Conservation (phyloP, 148 eudicot genomes). For the Rhododendron henanense region DNA sequence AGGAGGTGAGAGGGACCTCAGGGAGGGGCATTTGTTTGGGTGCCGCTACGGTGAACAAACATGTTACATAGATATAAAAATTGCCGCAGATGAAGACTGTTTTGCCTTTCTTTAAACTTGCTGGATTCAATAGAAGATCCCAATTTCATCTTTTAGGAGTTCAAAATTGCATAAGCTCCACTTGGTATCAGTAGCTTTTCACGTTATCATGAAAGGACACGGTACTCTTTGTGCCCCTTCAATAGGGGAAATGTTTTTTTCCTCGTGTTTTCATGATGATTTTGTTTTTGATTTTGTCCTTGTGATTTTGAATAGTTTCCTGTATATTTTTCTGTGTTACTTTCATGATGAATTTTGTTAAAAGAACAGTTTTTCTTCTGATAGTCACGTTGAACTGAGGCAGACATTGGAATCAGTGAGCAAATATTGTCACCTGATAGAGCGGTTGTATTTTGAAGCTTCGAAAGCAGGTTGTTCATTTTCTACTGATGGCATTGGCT, state of each 20-base stretch:
- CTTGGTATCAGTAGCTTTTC: not conserved
- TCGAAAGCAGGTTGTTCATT: slow-evolving; percentile 41
- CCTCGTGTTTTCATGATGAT: not conserved
- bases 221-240: not conserved
- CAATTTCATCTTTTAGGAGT: not conserved
- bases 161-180: not conserved
- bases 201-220: not conserved
- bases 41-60: not conserved
- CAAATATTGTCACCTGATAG: slow-evolving; percentile 39
- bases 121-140: not conserved
- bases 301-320: not conserved
- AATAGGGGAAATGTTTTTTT: not conserved
- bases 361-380: slow-evolving; percentile 2
- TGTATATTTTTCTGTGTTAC: not conserved
- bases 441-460: slow-evolving; percentile 54
- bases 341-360: not conserved
- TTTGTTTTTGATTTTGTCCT: not conserved
- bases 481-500: not conserved
- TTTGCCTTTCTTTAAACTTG: not conserved
- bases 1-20: not conserved
- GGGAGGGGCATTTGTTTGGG: not conserved
- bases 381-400: slow-evolving; percentile 55
- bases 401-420: slow-evolving; percentile 55
- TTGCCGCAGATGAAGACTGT: not conserved
- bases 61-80: not conserved